phyloP scores from a whole-genome alignment of 1,139 yeast genomes.

The Arxiozyma slooffiae region DNA sequence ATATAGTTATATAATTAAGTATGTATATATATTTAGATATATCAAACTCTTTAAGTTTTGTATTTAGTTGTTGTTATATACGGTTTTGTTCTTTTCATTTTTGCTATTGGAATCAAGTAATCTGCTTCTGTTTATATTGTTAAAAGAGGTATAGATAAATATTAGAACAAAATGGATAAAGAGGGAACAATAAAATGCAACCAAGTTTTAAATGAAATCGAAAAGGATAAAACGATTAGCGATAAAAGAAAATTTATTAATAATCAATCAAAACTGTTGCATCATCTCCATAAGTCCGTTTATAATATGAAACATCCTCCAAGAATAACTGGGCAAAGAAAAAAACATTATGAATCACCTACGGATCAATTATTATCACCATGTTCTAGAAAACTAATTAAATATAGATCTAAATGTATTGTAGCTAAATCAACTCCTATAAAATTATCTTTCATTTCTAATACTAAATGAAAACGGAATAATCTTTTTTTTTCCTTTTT shows the following conservation, averaged over 20 bases:
- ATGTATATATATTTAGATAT: no score
- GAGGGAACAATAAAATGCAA: background rate
- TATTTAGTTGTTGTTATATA: no score
- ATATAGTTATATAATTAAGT: no score
- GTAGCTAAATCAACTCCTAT: conserved; percentile 25
- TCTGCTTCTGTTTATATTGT: no score
- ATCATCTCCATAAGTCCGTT: background rate
- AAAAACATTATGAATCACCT: conserved; percentile 41
- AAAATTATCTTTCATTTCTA: conserved; percentile 19
- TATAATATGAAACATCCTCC: background rate
- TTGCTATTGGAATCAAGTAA: no score
- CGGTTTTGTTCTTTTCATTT: no score
- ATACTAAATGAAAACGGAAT: background rate
- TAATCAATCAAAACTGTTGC: background rate
- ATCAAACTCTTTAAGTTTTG: no score
- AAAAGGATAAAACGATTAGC: background rate
- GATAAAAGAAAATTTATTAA: background rate
- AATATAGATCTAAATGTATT: conserved; percentile 34
- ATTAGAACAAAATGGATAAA: background rate
- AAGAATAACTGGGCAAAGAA: conserved; percentile 2
- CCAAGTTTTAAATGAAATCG: background rate
- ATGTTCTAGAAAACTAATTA: conserved; percentile 44
- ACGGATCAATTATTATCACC: conserved; percentile 41
- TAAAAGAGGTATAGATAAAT: no score
- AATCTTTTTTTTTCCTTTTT: no score